Percentiles rank a stretch among this genome's conserved stretches.
phyloP scores from a whole-genome alignment of 305 asterid species.

The Striga hermonthica region DNA sequence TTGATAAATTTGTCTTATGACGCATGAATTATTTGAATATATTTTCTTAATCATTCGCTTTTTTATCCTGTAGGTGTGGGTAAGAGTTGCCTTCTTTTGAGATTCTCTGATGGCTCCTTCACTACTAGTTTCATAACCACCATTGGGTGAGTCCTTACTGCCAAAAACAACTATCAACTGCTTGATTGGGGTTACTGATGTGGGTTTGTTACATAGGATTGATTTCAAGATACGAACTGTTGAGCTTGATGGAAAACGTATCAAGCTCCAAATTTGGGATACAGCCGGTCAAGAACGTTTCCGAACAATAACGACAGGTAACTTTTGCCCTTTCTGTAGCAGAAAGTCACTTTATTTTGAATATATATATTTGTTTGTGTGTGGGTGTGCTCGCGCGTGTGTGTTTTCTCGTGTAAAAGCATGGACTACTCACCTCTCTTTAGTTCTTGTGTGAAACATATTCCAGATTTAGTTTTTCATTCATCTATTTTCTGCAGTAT shows the following conservation, averaged over 20 bases:
- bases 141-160: conserved; percentile 50
- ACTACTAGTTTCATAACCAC: conserved; percentile 78
- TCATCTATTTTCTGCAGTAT: conserved; percentile 13
- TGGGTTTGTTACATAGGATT: conserved; percentile 39
- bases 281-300: conserved; percentile 73
- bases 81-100: conserved; percentile 78
- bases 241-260: conserved; percentile 60
- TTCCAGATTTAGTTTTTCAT: conserved; percentile 1
- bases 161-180: conserved; percentile 14
- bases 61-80: conserved; percentile 63
- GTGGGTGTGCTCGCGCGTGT: not conserved
- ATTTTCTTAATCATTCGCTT: conserved; percentile 13
- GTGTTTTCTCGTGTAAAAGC: not conserved
- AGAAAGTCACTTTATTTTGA: not conserved
- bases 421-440: conserved; percentile 3
- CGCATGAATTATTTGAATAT: not conserved
- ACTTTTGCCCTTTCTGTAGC: conserved; percentile 19
- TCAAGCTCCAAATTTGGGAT: conserved; percentile 70
- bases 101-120: conserved; percentile 84
- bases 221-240: conserved; percentile 69
- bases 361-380: not conserved
- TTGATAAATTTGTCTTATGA: not conserved
- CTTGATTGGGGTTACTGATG: conserved; percentile 28
- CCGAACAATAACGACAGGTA: conserved; percentile 65
- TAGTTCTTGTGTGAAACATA: not conserved